phyloP scores from a whole-genome alignment of 2,329 filamentous ascomycete genomes.

The Dothistroma septosporum region DNA sequence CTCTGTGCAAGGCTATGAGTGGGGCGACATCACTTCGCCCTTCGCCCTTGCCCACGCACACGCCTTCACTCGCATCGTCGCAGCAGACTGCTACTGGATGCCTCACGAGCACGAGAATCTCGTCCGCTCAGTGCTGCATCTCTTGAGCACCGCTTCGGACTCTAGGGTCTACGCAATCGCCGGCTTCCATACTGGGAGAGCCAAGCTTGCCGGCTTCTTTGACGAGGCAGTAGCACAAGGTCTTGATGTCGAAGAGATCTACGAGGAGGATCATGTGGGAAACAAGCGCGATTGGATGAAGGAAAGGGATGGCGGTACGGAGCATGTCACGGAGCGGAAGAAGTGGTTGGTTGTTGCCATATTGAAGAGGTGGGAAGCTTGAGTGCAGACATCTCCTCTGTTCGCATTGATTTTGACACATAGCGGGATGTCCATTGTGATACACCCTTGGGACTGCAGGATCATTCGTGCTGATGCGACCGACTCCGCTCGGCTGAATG shows the following conservation, averaged over 20 bases:
- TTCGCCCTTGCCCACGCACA: constrained; percentile 40
- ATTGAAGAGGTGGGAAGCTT: constrained; percentile 10
- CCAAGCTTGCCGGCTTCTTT: constrained; percentile 64
- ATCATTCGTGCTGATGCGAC: neutral
- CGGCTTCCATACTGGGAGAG: constrained; percentile 68
- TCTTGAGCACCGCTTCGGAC: constrained; percentile 46
- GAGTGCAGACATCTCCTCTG: neutral
- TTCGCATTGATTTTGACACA: neutral
- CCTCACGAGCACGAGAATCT: constrained; percentile 66
- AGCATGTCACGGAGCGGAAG: constrained; percentile 61
- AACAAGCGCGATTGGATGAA: constrained; percentile 56
- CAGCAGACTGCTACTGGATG: constrained; percentile 74
- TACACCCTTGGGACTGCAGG: neutral
- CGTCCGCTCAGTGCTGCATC: constrained; percentile 57
- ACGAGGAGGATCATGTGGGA: constrained; percentile 66
- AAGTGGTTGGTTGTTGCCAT: constrained; percentile 61
- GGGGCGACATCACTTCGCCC: constrained; percentile 53
- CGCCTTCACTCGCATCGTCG: constrained; percentile 60
- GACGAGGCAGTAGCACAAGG: constrained; percentile 49
- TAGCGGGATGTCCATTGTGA: neutral
- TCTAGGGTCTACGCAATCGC: constrained; percentile 62
- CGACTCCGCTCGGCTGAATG: neutral
- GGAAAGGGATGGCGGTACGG: constrained; percentile 54
- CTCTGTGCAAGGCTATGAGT: constrained; percentile 57
- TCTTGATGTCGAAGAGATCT: constrained; percentile 61